Percentiles rank a stretch among this genome's conserved stretches.
Evolutionary conservation across 2,329 filamentous ascomycete species (phyloP).

Genomic region (Epichloe amarillans): DNA sequence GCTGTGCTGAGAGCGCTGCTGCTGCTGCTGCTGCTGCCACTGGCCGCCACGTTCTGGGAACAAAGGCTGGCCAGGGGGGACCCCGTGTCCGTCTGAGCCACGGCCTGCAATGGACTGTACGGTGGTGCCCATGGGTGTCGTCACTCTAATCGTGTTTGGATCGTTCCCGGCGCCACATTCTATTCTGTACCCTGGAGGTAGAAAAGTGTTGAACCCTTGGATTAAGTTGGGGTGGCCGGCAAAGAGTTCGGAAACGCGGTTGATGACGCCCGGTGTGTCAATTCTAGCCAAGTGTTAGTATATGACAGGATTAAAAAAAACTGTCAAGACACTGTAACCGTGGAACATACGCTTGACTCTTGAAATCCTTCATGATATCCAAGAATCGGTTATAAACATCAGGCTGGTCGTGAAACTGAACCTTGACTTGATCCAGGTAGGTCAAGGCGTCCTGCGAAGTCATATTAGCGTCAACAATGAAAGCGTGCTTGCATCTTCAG

Average conservation of each 20-base stretch:
- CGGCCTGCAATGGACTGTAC: constrained; percentile 67
- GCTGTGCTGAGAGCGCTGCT: constrained; percentile 41
- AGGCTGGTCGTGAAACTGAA: constrained; percentile 91
- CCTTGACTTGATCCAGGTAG: constrained; percentile 96
- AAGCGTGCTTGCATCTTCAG: too few relatives aligned
- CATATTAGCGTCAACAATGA: background rate
- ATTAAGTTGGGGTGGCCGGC: constrained; percentile 91
- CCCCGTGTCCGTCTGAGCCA: constrained; percentile 29
- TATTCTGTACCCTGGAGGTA: constrained; percentile 90
- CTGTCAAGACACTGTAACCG: background rate
- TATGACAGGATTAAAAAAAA: constrained; percentile 63
- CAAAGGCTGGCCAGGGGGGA: constrained; percentile 27
- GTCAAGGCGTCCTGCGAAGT: constrained; percentile 56
- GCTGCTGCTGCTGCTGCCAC: constrained; percentile 42
- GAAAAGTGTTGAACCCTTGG: constrained; percentile 95
- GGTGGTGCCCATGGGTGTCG: constrained; percentile 94
- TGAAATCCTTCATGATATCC: constrained; percentile 99
- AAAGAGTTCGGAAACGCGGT: constrained; percentile 88
- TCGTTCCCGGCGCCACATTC: constrained; percentile 91
- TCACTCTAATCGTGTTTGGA: constrained; percentile 90
- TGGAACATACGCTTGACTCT: constrained; percentile 72
- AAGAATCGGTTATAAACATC: constrained; percentile 96
- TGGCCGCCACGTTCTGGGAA: constrained; percentile 35
- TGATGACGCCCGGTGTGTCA: constrained; percentile 94
- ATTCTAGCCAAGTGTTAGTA: constrained; percentile 43